Evolutionary conservation across 2,329 filamentous ascomycete species (phyloP).

Genomic region (Ceratocystis variospora): DNA sequence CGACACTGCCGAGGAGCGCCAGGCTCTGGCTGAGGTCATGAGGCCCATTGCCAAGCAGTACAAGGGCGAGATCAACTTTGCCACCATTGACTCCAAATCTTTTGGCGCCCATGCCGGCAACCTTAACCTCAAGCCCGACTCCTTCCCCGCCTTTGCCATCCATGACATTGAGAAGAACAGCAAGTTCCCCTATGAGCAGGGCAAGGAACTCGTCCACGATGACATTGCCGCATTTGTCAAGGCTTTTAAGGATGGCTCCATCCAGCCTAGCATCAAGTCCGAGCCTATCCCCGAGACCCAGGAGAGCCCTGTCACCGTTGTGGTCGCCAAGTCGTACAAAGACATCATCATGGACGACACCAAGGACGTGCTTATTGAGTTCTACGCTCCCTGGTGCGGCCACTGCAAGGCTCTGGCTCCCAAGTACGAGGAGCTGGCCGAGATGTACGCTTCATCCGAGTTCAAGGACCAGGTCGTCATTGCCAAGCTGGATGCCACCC

Average conservation of each 20-base stretch:
- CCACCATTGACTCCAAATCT: slow-evolving; percentile 85
- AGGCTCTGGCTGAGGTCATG: slow-evolving; percentile 58
- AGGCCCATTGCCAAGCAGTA: slow-evolving; percentile 81
- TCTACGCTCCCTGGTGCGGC: slow-evolving; percentile 98
- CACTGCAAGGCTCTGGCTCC: slow-evolving; percentile 98
- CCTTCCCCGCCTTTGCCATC: slow-evolving; percentile 96
- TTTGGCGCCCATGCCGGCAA: slow-evolving; percentile 93
- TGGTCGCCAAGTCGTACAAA: slow-evolving; percentile 91
- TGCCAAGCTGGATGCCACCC: slow-evolving; percentile 93
- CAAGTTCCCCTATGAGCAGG: slow-evolving; percentile 90
- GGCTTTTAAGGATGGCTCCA: slow-evolving; percentile 71
- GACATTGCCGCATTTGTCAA: slow-evolving; percentile 71
- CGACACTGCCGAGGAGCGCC: slow-evolving; percentile 80
- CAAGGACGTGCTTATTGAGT: slow-evolving; percentile 96
- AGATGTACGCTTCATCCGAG: slow-evolving; percentile 61
- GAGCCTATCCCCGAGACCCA: slow-evolving; percentile 91
- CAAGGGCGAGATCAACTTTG: slow-evolving; percentile 93
- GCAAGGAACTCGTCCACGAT: slow-evolving; percentile 58
- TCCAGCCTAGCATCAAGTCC: slow-evolving; percentile 95
- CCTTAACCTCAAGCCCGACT: slow-evolving; percentile 89
- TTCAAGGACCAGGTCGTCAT: slow-evolving; percentile 76
- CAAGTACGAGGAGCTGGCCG: slow-evolving; percentile 85
- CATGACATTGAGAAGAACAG: slow-evolving; percentile 90
- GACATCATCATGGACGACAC: slow-evolving; percentile 79
- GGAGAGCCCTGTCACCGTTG: slow-evolving; percentile 71